Base-by-base conservation (phyloP, 108 stramenopile species). In the Fistulifera solaris region DNA sequence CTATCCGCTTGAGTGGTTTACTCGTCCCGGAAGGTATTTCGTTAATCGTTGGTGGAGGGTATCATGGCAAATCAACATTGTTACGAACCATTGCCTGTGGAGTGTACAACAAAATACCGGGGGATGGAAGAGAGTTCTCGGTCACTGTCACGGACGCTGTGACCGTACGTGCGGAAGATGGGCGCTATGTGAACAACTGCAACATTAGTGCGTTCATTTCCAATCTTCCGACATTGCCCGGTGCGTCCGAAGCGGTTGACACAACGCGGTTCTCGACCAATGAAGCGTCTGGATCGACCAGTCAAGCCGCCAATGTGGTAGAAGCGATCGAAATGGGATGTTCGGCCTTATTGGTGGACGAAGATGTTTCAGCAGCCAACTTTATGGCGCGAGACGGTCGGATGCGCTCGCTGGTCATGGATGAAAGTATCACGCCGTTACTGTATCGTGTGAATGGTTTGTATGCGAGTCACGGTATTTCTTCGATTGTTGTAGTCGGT, bases 61-160 rank as follows among this genome's bases (percentile, higher is more conserved):
- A 93, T 51, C 96, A 97, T 58, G 96, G 96, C 3, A 97, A 97
- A 66, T 94, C 94, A n/a, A 97, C 96, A 1, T 40, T 95, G 24
- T 66, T 94, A 0, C 72, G 76, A 38, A 74, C 89, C 17, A 70
- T 97, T 16, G 72, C 81, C 14, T 27, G 63, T 22, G 94, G 96
- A 27, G 84, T 94, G 15, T 94, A 95, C 74, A 76, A 93, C 63
- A 95, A 95, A 56, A 73, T 92, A 18, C 87, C 87, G 27, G 78
- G 80, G 2, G 94, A 97, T 59, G 96, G 96, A 28, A 67, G 94
- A 35, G 93, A 94, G 58, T 81, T 75, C 40, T 94, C 89, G 26
- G 80, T 87, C 8, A 72, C 92, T 0, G 81, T 84, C 10, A 16
- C 40, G 0, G 79, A 80, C 55, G 93, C 96, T 17, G 75, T 91